Conservation (phyloP, 345 rosid species). For the Tarenaya hassleriana region DNA sequence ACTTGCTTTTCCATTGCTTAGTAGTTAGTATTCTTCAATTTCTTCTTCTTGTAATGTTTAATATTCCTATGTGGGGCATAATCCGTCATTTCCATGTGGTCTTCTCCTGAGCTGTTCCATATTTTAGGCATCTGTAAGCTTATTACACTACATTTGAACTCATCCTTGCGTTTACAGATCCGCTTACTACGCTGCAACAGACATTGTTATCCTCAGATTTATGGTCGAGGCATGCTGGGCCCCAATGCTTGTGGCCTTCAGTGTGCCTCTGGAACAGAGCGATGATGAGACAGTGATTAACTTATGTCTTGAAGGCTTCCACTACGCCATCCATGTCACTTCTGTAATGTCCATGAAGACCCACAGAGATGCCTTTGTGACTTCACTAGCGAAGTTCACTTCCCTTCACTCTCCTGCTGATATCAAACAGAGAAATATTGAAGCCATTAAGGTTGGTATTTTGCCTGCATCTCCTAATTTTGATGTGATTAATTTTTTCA, state of each 20-base stretch:
- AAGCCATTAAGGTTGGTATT: constrained; percentile 70
- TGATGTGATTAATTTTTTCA: constrained; percentile 2
- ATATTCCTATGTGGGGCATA: constrained; percentile 5
- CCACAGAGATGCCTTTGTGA: constrained; percentile 91
- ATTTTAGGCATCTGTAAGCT: constrained; percentile 12
- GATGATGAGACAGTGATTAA: constrained; percentile 66
- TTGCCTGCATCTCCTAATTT: neutral
- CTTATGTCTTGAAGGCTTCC: constrained; percentile 75
- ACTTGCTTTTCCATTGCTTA: constrained; percentile 14
- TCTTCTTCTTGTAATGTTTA: no score
- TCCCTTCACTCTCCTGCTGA: constrained; percentile 82
- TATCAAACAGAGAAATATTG: constrained; percentile 84
- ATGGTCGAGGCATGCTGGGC: constrained; percentile 97
- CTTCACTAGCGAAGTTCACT: constrained; percentile 84
- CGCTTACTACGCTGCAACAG: constrained; percentile 63
- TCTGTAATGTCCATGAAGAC: constrained; percentile 90
- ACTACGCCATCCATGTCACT: constrained; percentile 76
- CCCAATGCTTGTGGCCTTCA: constrained; percentile 91
- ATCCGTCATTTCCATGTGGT: constrained; percentile 9
- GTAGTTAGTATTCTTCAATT: constrained; percentile 9
- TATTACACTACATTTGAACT: constrained; percentile 9
- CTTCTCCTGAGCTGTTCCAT: constrained; percentile 14
- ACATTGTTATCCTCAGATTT: constrained; percentile 71
- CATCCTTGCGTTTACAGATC: constrained; percentile 40
- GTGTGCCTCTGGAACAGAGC: constrained; percentile 82